Base-by-base conservation (phyloP, 2,329 filamentous ascomycete genomes). In the Pseudogymnoascus sp. region DNA sequence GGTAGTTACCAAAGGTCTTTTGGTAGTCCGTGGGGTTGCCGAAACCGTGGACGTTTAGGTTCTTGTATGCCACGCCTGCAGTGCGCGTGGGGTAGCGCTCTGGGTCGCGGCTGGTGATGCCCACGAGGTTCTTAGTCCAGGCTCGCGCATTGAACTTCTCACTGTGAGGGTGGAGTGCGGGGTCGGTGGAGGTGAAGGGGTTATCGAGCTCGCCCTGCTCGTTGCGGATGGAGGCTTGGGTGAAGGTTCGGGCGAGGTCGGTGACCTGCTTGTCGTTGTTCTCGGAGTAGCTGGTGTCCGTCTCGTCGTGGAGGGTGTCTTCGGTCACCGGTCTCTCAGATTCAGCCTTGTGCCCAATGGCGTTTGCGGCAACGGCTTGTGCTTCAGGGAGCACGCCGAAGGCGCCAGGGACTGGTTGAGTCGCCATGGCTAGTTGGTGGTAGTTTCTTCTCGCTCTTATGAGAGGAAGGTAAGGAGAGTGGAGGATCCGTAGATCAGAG, bases 21-120 rank as follows among this genome's bases (percentile, higher is more conserved):
- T 91, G 88, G 74, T 87, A 91, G 72, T 90, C 87, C 1, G 87
- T 89, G 0, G 84, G 78, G 57, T 82, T 82, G 47, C 87, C 87
- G 69, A 82, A 90, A 61, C 88, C 88, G 70, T 87, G 84, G 9
- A 89, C 86, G 65, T 83, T 88, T 62, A 91, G 77, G 71, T 89
- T 82, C 74, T 84, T 82, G 76, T 88, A 91, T 59, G 81, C 79
- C 38, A 91, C 78, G 64, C 88, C 87, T 1, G 84, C 82, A 15
- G 82, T 83, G 69, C 87, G 73, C 85, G 85, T 13, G 75, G 72
- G 67, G 79, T 77, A 62, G 83, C 86, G 64, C 82, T 80, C 65
- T 75, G 78, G 33, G 78, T 77, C 53, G 79, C 77, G 65, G 83
- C 74, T 65, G 79, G 73, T 68, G 23, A 71, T 68, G 6, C 65